phyloP scores from a whole-genome alignment of 2,329 filamentous ascomycete species.

The Arthrobotrys musiformis region DNA sequence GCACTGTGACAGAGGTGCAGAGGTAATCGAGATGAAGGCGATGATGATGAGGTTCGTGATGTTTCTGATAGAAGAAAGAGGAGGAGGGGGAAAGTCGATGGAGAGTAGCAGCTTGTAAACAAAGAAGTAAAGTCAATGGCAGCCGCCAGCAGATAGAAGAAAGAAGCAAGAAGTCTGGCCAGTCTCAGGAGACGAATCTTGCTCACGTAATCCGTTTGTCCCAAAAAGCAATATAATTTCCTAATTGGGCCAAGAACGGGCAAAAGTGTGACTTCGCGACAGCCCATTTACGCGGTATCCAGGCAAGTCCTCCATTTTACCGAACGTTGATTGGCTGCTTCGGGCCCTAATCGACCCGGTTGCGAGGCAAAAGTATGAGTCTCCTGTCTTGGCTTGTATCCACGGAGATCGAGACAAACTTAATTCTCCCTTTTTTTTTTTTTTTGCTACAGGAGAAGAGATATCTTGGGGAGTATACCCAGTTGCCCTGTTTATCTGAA shows the following conservation, averaged over 20 bases:
- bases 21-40: not conserved
- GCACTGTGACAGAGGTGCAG: not conserved
- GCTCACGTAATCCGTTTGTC: conserved; percentile 35
- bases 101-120: not conserved
- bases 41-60: not conserved
- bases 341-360: not conserved
- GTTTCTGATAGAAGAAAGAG: not conserved
- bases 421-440: conserved; percentile 13
- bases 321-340: conserved; percentile 13
- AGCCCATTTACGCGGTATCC: conserved; percentile 44
- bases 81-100: not conserved
- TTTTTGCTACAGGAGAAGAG: not conserved
- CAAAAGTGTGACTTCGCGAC: conserved; percentile 54
- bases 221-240: conserved; percentile 16
- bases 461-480: too few species aligned
- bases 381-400: conserved; percentile 16
- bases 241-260: conserved; percentile 13
- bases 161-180: not conserved
- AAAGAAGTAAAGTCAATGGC: not conserved
- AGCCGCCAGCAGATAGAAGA: too few species aligned
- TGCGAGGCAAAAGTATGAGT: conserved; percentile 35
- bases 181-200: conserved; percentile 6
- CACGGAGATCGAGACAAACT: conserved; percentile 12
- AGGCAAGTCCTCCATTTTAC: not conserved
- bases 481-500: not conserved